Conservation (phyloP, 345 rosid genomes). For the Noccaea caerulescens region DNA sequence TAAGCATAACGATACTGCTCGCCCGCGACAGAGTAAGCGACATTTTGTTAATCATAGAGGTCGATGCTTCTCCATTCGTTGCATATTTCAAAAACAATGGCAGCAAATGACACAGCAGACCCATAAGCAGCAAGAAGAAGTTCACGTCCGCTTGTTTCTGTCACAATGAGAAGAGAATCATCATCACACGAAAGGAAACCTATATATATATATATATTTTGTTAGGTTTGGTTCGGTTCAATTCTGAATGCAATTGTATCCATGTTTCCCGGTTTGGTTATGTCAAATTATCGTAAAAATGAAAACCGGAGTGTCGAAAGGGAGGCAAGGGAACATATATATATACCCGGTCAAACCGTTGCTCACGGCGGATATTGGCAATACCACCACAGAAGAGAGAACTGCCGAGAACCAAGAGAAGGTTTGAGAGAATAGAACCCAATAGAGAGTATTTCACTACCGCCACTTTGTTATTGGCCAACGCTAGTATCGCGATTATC, state of each 20-base stretch:
- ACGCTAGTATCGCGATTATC: conserved; percentile 82
- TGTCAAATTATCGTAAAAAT: neutral
- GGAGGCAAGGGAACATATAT: neutral
- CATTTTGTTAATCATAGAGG: conserved; percentile 44
- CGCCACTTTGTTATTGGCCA: conserved; percentile 57
- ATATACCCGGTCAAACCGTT: conserved; percentile 78
- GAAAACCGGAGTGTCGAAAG: neutral
- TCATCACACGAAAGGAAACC: conserved; percentile 9
- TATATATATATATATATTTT: too few relatives aligned
- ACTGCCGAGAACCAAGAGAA: conserved; percentile 90
- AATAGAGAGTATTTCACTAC: conserved; percentile 87
- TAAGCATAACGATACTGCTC: conserved; percentile 82
- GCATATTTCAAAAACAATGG: conserved; percentile 64
- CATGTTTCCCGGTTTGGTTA: conserved; percentile 1
- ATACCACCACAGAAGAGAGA: conserved; percentile 93
- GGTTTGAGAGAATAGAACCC: conserved; percentile 87
- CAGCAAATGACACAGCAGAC: conserved; percentile 69
- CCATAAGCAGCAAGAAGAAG: conserved; percentile 68
- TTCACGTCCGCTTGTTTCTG: conserved; percentile 95
- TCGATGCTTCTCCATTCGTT: conserved; percentile 39
- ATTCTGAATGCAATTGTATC: neutral
- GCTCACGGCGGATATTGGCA: conserved; percentile 64
- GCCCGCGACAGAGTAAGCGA: conserved; percentile 71
- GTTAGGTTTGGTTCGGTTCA: neutral
- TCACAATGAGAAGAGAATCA: conserved; percentile 13